These are phyloP conservation scores for Chaetomium sp. DNA, from an alignment of 2,329 filamentous ascomycete genomes.

Conservation along the genomic window DNA sequence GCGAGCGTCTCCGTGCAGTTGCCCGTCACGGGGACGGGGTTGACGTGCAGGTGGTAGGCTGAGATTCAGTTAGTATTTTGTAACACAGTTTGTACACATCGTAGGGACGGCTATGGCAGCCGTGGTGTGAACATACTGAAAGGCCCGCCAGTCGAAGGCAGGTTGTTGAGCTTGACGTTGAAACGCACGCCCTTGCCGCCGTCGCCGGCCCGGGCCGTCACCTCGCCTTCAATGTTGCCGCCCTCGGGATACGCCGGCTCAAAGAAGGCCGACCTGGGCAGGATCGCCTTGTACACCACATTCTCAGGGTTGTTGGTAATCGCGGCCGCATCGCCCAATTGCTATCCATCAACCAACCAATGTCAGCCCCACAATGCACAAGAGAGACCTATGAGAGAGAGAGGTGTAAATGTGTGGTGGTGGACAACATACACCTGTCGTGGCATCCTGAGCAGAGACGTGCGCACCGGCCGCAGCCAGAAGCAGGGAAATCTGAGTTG, in stretches of 20 bases:
- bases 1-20: constrained; percentile 64
- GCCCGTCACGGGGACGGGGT: constrained; percentile 56
- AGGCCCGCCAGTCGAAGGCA: constrained; percentile 29
- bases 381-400: too few species aligned
- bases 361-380: neutral
- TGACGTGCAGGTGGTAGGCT: constrained; percentile 69
- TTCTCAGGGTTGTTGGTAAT: constrained; percentile 51
- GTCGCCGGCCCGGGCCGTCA: constrained; percentile 25
- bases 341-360: constrained; percentile 19
- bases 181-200: constrained; percentile 30
- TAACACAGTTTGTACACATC: neutral
- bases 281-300: constrained; percentile 46
- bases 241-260: constrained; percentile 37
- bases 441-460: constrained; percentile 12
- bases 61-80: neutral
- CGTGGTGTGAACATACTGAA: constrained; percentile 32
- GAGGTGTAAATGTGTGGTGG: neutral
- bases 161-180: constrained; percentile 27
- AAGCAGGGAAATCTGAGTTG: constrained; percentile 15
- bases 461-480: constrained; percentile 17
- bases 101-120: constrained; percentile 26
- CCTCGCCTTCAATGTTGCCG: constrained; percentile 44
- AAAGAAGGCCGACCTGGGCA: constrained; percentile 49
- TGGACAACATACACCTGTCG: constrained; percentile 18
- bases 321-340: constrained; percentile 43